Evolutionary conservation across 2,329 filamentous ascomycete species (phyloP), one percentile per base, ranked within the genome.

Genomic region (Leptographium flavum): DNA sequence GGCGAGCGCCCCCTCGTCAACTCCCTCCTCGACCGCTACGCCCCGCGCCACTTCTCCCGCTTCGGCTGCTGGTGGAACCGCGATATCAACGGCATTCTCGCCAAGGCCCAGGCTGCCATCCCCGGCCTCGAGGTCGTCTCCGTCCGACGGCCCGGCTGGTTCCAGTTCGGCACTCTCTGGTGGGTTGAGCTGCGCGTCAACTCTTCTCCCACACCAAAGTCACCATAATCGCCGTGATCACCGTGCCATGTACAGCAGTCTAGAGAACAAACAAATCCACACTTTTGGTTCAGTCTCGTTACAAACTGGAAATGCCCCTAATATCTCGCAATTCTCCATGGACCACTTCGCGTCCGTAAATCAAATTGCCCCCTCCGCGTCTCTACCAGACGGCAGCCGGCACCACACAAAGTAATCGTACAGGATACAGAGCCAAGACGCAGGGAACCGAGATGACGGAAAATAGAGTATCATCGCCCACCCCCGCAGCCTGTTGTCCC

Each of bases 31-130:
- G 76, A 81, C 59, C 63, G 60, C 50, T 67, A 69, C 46, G 76
- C 77, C 0, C 59, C 60, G 15, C 60, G 62, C 21, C 77, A 81
- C 54, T 79, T 77, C 47, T 61, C 64, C 21, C 68, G 71, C 53
- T 81, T 74, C 54, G 77, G 77, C 3, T 81, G 77, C 61, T 81
- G 77, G 77, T 81, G 76, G 76, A 81, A 81, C 60, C 64, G 77
- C 43, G 76, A 81, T 54, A 70, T 81, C 48, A 69, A 71, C 53
- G 60, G 55, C 30, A 64, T 80, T 27, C 67, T 80, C 9, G 60
- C 66, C 44, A 64, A 69, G 48, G 76, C 74, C 27, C 62, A 62
- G 19, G 50, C 53, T 42, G 56, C 56, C 42, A 63, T 71, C 4
- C 72, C 71, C 0, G 74, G 74, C 2, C 60, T 81, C 42, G 70